Percentiles rank a stretch among this genome's conserved stretches.
Evolutionary conservation across 441 rosid genomes (phyloP).

Genomic region (Croton setiger): DNA sequence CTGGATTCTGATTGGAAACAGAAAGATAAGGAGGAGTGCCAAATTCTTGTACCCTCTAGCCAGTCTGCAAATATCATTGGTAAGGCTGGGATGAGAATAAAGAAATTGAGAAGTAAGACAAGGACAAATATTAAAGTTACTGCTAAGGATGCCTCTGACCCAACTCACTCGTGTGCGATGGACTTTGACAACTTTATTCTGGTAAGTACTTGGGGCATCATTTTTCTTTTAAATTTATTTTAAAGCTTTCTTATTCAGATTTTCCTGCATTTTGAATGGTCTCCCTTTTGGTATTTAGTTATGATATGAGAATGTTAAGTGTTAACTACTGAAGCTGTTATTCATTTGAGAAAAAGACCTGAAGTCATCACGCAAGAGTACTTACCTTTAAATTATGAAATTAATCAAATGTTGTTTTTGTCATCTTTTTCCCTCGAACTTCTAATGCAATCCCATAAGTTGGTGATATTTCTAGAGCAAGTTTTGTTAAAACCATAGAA

Average conservation of each 20-base stretch:
- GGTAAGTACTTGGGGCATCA: conserved; percentile 42
- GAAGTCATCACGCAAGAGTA: no score
- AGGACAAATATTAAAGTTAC: conserved; percentile 60
- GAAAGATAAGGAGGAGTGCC: conserved; percentile 71
- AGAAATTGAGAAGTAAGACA: conserved; percentile 73
- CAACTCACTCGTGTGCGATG: conserved; percentile 91
- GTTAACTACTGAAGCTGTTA: neutral
- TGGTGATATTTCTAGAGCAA: no score
- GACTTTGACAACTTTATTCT: conserved; percentile 78
- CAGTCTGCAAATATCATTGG: conserved; percentile 93
- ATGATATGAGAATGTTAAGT: neutral
- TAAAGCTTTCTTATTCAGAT: neutral
- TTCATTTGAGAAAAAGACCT: neutral
- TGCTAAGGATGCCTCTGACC: conserved; percentile 75
- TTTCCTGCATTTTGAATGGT: neutral
- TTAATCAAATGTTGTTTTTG: neutral
- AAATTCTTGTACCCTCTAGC: conserved; percentile 83
- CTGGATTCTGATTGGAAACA: conserved; percentile 49
- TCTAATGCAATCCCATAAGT: neutral
- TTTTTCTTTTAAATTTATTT: neutral
- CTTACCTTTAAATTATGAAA: neutral
- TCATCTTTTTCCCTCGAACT: no score
- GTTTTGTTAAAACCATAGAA: no score
- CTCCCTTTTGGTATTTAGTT: neutral
- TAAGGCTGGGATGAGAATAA: conserved; percentile 75